phyloP scores from a whole-genome alignment of 164 flowering plant species.

The Stephania cephalantha region DNA sequence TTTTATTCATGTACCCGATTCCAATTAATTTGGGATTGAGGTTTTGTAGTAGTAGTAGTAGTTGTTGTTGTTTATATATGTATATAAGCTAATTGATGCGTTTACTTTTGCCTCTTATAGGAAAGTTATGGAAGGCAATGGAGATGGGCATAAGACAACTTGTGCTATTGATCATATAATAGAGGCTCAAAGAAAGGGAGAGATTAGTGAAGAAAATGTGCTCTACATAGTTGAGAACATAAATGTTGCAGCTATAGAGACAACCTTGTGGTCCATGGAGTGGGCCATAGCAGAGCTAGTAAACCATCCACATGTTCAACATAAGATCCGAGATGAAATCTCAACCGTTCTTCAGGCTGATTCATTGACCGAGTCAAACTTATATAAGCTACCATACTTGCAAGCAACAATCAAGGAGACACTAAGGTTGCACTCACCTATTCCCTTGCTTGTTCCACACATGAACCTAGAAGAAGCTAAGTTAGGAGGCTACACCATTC shows the following conservation, averaged over 20 bases:
- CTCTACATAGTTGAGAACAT: slow-evolving; percentile 92
- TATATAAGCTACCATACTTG: slow-evolving; percentile 64
- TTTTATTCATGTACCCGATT: no score
- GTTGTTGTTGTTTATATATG: no score
- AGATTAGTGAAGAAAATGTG: slow-evolving; percentile 89
- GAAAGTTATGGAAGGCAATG: slow-evolving; percentile 53
- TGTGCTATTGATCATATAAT: slow-evolving; percentile 91
- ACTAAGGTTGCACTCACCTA: slow-evolving; percentile 74
- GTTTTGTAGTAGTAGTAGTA: no score
- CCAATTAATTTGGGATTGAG: no score
- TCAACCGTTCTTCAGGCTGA: slow-evolving; percentile 49
- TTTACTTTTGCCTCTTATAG: slow-evolving; percentile 23
- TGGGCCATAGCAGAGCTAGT: slow-evolving; percentile 29
- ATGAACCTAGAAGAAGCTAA: slow-evolving; percentile 90
- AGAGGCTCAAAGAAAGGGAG: slow-evolving; percentile 85
- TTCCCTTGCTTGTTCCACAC: slow-evolving; percentile 89
- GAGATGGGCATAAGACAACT: slow-evolving; percentile 35
- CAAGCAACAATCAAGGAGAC: slow-evolving; percentile 87
- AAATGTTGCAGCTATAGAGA: slow-evolving; percentile 50
- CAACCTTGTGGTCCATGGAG: not conserved
- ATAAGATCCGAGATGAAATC: slow-evolving; percentile 55
- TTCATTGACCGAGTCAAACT: slow-evolving; percentile 72
- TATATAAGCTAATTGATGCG: no score
- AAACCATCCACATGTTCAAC: slow-evolving; percentile 76
- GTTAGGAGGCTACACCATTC: slow-evolving; percentile 71